Percentiles rank a stretch among this genome's conserved stretches.
Conservation (phyloP, 495 filamentous ascomycete genomes). For the Aspergillus ellipticus region DNA sequence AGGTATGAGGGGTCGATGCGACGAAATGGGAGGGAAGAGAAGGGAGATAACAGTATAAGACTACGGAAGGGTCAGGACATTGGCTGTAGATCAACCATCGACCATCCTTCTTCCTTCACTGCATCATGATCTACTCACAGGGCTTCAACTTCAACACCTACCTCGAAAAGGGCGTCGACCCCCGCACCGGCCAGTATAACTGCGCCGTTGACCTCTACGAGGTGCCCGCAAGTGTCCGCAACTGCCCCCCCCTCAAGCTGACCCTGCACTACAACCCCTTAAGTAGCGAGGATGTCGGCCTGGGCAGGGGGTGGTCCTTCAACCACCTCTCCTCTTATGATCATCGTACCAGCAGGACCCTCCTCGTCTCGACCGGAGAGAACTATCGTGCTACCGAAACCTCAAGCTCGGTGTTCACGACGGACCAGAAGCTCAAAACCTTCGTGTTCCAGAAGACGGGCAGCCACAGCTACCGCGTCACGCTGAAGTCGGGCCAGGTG, state of each 20-base stretch:
- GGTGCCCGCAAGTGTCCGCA: neutral
- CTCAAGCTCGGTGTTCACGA: neutral
- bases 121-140: conserved; percentile 7
- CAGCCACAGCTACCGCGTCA: neutral
- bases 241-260: conserved; percentile 7
- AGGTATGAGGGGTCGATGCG: too few relatives aligned
- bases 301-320: conserved; percentile 10
- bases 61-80: too few relatives aligned
- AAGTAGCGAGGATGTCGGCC: neutral
- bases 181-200: conserved; percentile 11
- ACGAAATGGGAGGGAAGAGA: too few relatives aligned
- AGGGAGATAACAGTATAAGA: too few relatives aligned
- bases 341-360: neutral
- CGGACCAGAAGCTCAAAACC: conserved; percentile 12
- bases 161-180: conserved; percentile 12
- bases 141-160: conserved; percentile 8
- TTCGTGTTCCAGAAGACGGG: neutral
- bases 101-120: neutral
- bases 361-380: neutral
- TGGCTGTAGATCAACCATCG: neutral
- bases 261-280: conserved; percentile 5
- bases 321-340: conserved; percentile 5
- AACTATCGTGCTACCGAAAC: neutral
- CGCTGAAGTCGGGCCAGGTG: neutral
- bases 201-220: conserved; percentile 7